A percentile compares a stretch with the other conserved stretches of the same genome.
phyloP scores from a whole-genome alignment of 1,284 basidiomycete genomes.

The Sutorius eximius region DNA sequence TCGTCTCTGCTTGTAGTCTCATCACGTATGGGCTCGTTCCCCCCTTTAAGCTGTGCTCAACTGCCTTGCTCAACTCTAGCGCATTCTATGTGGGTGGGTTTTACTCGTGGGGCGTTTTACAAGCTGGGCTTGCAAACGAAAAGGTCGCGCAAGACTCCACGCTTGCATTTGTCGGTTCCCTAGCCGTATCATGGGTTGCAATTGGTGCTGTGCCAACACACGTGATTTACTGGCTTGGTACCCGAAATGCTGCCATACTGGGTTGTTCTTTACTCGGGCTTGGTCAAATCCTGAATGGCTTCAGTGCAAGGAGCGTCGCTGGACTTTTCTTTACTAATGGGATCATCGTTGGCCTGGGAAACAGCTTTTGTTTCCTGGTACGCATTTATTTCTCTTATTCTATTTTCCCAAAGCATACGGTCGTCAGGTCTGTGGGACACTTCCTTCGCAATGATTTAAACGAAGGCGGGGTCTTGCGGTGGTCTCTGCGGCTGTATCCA shows the following conservation, averaged over 20 bases:
- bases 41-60: neutral
- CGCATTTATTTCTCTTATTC: neutral
- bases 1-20: constrained; percentile 22
- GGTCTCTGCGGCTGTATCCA: constrained; percentile 37
- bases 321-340: constrained; percentile 35
- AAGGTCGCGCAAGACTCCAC: constrained; percentile 25
- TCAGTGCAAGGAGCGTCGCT: constrained; percentile 24
- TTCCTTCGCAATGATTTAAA: constrained; percentile 38
- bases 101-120: constrained; percentile 36
- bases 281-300: constrained; percentile 31
- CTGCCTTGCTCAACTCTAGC: constrained; percentile 2
- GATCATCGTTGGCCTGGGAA: constrained; percentile 23
- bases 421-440: constrained; percentile 29
- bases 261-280: constrained; percentile 27
- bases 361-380: constrained; percentile 27
- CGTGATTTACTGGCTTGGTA: constrained; percentile 31
- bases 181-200: constrained; percentile 29
- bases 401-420: neutral
- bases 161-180: constrained; percentile 36
- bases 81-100: constrained; percentile 26
- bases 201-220: constrained; percentile 30
- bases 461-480: constrained; percentile 34
- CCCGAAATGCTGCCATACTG: constrained; percentile 25
- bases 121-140: constrained; percentile 28
- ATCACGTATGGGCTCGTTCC: constrained; percentile 20